Base-by-base conservation (phyloP, 169 alveolate genomes). In the Eimeria tenella region DNA sequence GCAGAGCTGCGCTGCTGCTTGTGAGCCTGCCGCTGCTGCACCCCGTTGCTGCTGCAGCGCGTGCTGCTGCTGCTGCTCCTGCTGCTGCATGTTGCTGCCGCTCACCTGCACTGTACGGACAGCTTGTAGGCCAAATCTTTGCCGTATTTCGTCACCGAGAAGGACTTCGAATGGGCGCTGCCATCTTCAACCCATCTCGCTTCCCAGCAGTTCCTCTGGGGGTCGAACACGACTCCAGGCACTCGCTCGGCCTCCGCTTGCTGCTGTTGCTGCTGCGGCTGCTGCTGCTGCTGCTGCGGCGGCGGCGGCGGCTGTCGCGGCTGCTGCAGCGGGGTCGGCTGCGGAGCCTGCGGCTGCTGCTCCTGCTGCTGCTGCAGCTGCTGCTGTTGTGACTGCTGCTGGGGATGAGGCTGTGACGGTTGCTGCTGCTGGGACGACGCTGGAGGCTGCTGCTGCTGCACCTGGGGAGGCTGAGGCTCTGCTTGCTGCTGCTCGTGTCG, bases 81-180 rank as follows among this genome's bases (percentile, higher is more conserved):
- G 42, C 42, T 31, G 42, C 42, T 31, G 42, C 42, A 2, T 31
- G 42, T 31, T 31, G 42, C 42, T 31, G 42, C 68, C 11, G 53
- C 91, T n/a, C 56, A 86, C 93, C 93, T 25, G 74, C 93, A 86
- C 52, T 86, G 74, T 8, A 86, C 93, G 55, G 93, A 73, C 50
- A 86, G 93, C 68, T 49, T 25, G 55, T 86, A 74, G n/a, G 93
- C 93, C 5, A 23, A 2, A 19, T 86, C 83, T 31, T 86, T 82
- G 15, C 93, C 93, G 68, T 86, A 86, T 53, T 86, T 86, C 60
- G n/a, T n/a, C 5, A 74, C 65, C 6, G 93, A 86, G 68, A 86
- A 86, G 19, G 42, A 63, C 50, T 65, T 62, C 6, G 52, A 62
- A 50, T 86, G 70, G 58, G 63, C 25, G 25, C 49, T 62, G 83